These are phyloP conservation scores for Radiomyces spectabilis DNA, from an alignment of 192 early-diverging fungal species.

Conservation along the genomic window DNA sequence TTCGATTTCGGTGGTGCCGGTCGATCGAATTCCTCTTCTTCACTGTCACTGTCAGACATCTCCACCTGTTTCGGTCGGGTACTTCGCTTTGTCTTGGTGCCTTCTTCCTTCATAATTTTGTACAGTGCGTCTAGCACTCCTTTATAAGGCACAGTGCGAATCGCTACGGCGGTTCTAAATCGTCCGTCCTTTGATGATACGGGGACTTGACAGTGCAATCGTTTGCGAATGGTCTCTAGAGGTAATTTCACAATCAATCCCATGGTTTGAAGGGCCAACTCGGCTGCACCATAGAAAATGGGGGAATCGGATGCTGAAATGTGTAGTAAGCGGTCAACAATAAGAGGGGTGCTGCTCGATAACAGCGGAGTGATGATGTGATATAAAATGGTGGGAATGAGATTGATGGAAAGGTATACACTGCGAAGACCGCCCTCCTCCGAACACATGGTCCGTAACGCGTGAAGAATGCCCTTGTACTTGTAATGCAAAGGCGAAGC, in stretches of 20 bases:
- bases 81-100: too few species aligned
- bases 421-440: slow-evolving; percentile 70
- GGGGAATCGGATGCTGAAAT: slow-evolving; percentile 58
- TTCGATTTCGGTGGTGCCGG: slow-evolving; percentile 2
- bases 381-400: slow-evolving; percentile 74
- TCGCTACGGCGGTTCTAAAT: slow-evolving; percentile 61
- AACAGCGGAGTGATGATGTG: slow-evolving; percentile 71
- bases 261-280: slow-evolving; percentile 61
- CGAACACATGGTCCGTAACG: slow-evolving; percentile 60
- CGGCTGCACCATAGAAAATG: slow-evolving; percentile 47
- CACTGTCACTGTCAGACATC: too few species aligned
- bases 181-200: slow-evolving; percentile 40
- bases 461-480: slow-evolving; percentile 77
- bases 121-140: slow-evolving; percentile 62
- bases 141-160: slow-evolving; percentile 63
- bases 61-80: slow-evolving; percentile 16
- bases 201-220: slow-evolving; percentile 77
- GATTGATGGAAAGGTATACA: slow-evolving; percentile 64
- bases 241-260: slow-evolving; percentile 75
- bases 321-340: slow-evolving; percentile 58
- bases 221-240: slow-evolving; percentile 78
- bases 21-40: too few species aligned
- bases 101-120: slow-evolving; percentile 70
- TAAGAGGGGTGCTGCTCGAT: slow-evolving; percentile 53
- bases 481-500: slow-evolving; percentile 65